Percentiles rank a stretch among this genome's conserved stretches.
Evolutionary conservation across 192 early-diverging fungal genomes (phyloP).

Genomic region (Coemansia sp.): DNA sequence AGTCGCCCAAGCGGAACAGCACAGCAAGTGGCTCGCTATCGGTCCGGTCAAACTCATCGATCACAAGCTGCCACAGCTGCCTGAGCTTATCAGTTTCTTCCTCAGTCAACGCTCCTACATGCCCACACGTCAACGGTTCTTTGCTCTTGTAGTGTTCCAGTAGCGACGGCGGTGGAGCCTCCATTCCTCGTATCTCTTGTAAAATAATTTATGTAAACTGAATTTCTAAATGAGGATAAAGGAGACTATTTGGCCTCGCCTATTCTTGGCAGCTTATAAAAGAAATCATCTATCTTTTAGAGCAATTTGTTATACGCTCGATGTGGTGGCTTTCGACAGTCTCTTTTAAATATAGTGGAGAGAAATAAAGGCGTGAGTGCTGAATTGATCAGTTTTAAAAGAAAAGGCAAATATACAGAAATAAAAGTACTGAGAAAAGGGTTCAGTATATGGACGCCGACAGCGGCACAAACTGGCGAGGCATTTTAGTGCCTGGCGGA

Average conservation of each 20-base stretch:
- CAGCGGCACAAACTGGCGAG: not conserved
- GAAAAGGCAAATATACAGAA: constrained; percentile 7
- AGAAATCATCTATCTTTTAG: too few relatives aligned
- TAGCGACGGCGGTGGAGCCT: constrained; percentile 11
- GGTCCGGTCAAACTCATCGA: constrained; percentile 23
- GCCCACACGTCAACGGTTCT: constrained; percentile 26
- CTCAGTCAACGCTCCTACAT: constrained; percentile 38
- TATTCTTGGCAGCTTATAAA: too few relatives aligned
- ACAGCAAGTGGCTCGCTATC: constrained; percentile 18
- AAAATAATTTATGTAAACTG: too few relatives aligned
- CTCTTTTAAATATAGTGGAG: too few relatives aligned
- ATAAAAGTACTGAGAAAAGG: not conserved
- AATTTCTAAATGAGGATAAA: not conserved
- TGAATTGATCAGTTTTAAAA: not conserved
- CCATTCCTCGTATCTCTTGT: constrained; percentile 2
- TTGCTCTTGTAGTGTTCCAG: constrained; percentile 36
- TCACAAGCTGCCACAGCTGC: constrained; percentile 55
- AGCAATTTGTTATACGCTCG: too few relatives aligned
- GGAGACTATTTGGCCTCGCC: too few relatives aligned
- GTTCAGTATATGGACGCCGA: not conserved
- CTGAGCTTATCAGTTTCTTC: constrained; percentile 46
- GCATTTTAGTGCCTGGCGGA: not conserved
- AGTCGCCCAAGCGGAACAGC: constrained; percentile 8
- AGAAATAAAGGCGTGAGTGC: too few relatives aligned
- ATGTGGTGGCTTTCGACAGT: too few relatives aligned